Conservation (phyloP, 148 eudicot species). For the Rhododendron henanense region DNA sequence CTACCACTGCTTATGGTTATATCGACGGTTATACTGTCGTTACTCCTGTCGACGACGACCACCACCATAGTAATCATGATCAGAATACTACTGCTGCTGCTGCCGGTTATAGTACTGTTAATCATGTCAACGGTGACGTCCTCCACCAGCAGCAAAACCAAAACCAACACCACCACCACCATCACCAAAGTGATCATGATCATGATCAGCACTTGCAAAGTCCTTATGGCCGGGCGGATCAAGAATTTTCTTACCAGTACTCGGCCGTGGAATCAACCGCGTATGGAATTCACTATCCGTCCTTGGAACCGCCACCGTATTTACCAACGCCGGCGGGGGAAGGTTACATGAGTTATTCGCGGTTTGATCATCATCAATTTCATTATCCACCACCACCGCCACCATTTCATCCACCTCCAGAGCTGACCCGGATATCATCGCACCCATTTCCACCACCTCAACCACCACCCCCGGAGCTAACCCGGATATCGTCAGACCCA, state of each 20-base stretch:
- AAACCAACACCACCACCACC: not conserved
- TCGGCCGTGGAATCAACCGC: not conserved
- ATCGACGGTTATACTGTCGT: not conserved
- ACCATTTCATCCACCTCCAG: no score
- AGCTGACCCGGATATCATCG: not conserved
- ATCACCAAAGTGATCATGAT: not conserved
- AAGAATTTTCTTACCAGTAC: not conserved
- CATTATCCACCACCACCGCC: constrained; percentile 1
- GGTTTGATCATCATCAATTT: not conserved
- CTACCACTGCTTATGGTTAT: not conserved
- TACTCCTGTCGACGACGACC: not conserved
- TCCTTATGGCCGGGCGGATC: not conserved
- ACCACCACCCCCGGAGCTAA: not conserved
- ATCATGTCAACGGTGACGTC: not conserved
- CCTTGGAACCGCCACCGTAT: not conserved
- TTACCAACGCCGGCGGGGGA: not conserved
- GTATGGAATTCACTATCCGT: not conserved
- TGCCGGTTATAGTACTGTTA: not conserved
- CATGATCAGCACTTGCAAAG: not conserved
- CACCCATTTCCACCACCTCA: not conserved
- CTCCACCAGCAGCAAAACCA: no score
- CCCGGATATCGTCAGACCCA: not conserved
- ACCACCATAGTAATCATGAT: not conserved
- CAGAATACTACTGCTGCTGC: not conserved
- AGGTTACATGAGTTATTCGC: not conserved